Percentiles rank a stretch among this genome's conserved stretches.
Conservation (phyloP, 768 basidiomycete species). For the Harrya chromipes region DNA sequence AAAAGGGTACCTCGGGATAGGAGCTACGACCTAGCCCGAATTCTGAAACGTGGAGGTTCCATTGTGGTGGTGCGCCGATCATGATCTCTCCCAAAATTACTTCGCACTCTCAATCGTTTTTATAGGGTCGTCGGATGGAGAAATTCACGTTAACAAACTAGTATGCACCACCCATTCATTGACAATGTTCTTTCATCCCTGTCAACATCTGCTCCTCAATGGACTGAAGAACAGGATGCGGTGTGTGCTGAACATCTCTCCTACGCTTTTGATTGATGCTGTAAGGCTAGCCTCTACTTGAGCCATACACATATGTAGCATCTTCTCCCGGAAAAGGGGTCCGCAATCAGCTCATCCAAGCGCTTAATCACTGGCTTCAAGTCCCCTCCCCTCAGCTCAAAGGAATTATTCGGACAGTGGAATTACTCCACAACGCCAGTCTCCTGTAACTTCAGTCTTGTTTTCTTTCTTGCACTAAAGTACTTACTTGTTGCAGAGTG, state of each 20-base stretch:
- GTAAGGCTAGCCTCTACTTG: constrained; percentile 52
- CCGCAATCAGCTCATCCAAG: constrained; percentile 78
- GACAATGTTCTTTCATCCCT: constrained; percentile 37
- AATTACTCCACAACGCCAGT: constrained; percentile 92
- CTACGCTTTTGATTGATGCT: background rate
- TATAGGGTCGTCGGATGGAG: constrained; percentile 8
- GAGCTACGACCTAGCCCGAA: background rate
- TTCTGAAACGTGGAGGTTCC: background rate
- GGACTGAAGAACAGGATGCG: constrained; percentile 22
- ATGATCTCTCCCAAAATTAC: constrained; percentile 6
- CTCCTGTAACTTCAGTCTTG: constrained; percentile 59
- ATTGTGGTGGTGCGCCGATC: background rate
- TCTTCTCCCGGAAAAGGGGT: constrained; percentile 91
- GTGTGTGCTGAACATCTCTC: constrained; percentile 10
- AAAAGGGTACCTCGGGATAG: too few species aligned
- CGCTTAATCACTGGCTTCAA: constrained; percentile 91
- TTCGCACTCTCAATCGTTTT: background rate
- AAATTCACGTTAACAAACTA: background rate
- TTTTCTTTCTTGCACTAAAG: background rate
- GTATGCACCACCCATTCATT: constrained; percentile 33
- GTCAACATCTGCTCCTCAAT: constrained; percentile 22
- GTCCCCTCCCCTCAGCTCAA: constrained; percentile 71
- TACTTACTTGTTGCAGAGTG: constrained; percentile 48
- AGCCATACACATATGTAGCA: constrained; percentile 85
- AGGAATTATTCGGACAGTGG: constrained; percentile 74